Conservation (phyloP, 192 early-diverging fungal genomes). For the Podochytrium sp. region DNA sequence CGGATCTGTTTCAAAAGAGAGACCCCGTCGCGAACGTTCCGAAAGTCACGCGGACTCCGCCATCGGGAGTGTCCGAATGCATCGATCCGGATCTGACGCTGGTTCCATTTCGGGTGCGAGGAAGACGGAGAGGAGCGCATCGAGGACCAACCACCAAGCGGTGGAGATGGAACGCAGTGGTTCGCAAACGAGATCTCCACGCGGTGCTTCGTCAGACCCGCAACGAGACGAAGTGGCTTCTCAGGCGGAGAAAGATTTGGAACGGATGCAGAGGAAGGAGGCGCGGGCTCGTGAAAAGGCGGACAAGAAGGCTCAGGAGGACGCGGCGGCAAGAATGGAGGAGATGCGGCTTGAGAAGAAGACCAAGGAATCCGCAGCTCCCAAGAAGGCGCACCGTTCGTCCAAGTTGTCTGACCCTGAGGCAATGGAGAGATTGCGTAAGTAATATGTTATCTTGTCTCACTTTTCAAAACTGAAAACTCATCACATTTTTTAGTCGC, state of each 20-base stretch:
- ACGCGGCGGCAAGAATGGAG: not conserved
- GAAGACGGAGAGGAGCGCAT: constrained; percentile 3
- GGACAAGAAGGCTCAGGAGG: constrained; percentile 4
- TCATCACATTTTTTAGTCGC: too few relatives aligned
- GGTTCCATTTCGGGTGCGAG: constrained; percentile 7
- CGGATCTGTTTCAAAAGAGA: not conserved
- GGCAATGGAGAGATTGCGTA: constrained; percentile 90
- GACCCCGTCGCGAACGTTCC: not conserved
- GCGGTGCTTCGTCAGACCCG: too few relatives aligned
- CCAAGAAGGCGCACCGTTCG: constrained; percentile 66
- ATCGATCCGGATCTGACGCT: not conserved
- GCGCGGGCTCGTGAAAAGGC: constrained; percentile 13
- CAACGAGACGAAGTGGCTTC: not conserved
- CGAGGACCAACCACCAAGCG: not conserved
- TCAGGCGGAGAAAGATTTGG: constrained; percentile 4
- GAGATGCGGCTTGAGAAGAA: constrained; percentile 34
- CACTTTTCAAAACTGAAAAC: not conserved
- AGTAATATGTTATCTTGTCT: not conserved
- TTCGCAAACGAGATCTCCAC: not conserved
- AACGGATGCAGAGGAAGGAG: constrained; percentile 5
- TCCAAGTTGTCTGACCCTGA: constrained; percentile 89
- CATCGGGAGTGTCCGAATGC: not conserved
- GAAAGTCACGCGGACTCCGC: not conserved
- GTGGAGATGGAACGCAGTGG: not conserved
- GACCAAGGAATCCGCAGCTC: constrained; percentile 26